Percentiles rank a stretch among this genome's conserved stretches.
phyloP scores from a whole-genome alignment of 108 stramenopile species.

The Tribonema minus region DNA sequence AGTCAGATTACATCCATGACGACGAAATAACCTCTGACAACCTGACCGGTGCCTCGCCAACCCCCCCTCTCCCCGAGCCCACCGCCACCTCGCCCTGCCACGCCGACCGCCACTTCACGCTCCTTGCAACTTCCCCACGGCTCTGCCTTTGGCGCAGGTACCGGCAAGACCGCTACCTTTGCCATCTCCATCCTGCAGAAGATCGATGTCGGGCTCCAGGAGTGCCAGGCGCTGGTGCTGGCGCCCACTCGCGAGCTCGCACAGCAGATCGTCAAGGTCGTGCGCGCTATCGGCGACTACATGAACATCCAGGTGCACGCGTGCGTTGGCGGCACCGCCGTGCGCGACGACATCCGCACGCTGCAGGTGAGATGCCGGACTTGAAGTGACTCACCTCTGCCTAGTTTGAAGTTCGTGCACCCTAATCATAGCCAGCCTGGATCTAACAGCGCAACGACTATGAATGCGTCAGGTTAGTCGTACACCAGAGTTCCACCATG shows the following conservation, averaged over 20 bases:
- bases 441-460: neutral
- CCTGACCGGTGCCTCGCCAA: slow-evolving; percentile 32
- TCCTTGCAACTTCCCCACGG: neutral
- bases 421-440: neutral
- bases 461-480: neutral
- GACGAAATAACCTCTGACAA: slow-evolving; percentile 52
- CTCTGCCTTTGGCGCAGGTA: slow-evolving; percentile 42
- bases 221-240: slow-evolving; percentile 95
- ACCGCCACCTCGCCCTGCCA: neutral
- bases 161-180: slow-evolving; percentile 97
- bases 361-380: slow-evolving; percentile 47
- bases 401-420: neutral
- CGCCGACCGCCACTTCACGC: neutral
- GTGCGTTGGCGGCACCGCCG: slow-evolving; percentile 99
- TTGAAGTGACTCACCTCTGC: neutral
- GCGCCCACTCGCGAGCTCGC: slow-evolving; percentile 99
- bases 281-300: slow-evolving; percentile 96
- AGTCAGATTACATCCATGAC: slow-evolving; percentile 41
- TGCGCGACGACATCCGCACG: slow-evolving; percentile 98
- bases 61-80: neutral
- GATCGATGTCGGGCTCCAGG: slow-evolving; percentile 76
- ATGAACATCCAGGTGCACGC: slow-evolving; percentile 95
- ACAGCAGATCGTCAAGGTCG: slow-evolving; percentile 98
- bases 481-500: neutral
- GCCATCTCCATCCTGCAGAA: slow-evolving; percentile 93